Evolutionary conservation across 2,329 filamentous ascomycete species (phyloP), one percentile per base, ranked within the genome.

Genomic region (Chaetothyriales sp.): DNA sequence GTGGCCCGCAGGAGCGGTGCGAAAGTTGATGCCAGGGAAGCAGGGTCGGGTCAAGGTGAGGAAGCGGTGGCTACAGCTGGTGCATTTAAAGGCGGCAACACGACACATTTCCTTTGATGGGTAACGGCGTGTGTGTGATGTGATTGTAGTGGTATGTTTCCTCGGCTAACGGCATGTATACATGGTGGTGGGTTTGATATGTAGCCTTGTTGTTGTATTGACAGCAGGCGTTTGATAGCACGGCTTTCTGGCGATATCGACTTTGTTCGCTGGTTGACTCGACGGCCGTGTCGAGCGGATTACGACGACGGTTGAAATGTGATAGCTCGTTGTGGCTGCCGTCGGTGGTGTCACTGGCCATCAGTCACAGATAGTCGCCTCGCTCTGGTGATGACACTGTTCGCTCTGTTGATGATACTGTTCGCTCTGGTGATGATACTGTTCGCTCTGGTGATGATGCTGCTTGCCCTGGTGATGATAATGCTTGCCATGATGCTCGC

Each of bases 41-140:
- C 75, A 77, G 7, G 71, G 68, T 10, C 66, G 61, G 20, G 63
- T 64, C 57, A 77, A 70, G 20, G 67, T 69, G 50, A 76, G 62
- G 73, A 74, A 78, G 25, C 68, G 64, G 56, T 77, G 74, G 6
- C 62, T 60, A 61, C 75, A 77, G 48, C 64, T 66, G 5, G 64
- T 62, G 0, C 72, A 74, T 58, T 69, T 67, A 64, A 69, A 73
- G 48, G 68, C 65, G 15, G 66, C 66, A 29, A 69, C 70, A 25
- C 64, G 63, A 61, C 75, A 78, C 75, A 77, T 77, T 8, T 50
- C 54, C 29, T 5, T 33, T 9, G 29, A 33, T 8, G 4, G 10
- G 29, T 13, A 33, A 33, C 9, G 9, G 29, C 29, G 3, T 9
- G 29, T 33, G 29, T 13, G 29, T 40, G 29, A 37, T 40, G 15